phyloP scores from a whole-genome alignment of 2,329 filamentous ascomycete genomes.

The Colletotrichum cuscutae region DNA sequence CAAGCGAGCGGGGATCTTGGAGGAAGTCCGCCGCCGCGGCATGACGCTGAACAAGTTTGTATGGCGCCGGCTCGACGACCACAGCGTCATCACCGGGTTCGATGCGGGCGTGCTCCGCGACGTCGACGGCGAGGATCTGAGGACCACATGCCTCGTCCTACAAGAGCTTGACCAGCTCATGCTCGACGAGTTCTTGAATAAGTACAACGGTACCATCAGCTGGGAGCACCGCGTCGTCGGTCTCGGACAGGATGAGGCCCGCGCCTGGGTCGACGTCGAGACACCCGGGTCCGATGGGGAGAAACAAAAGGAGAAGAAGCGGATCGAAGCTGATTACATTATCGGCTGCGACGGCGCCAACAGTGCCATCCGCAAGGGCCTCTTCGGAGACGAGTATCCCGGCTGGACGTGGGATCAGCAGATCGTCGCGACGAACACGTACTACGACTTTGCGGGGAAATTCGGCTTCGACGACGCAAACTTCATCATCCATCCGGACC shows the following conservation, averaged over 20 bases:
- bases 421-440: conserved; percentile 72
- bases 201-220: conserved; percentile 48
- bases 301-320: conserved; percentile 40
- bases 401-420: conserved; percentile 69
- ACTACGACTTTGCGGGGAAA: conserved; percentile 66
- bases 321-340: conserved; percentile 61
- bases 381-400: conserved; percentile 67
- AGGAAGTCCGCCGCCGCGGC: conserved; percentile 50
- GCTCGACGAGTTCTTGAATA: conserved; percentile 50
- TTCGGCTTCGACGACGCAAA: conserved; percentile 66
- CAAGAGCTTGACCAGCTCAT: conserved; percentile 55
- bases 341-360: conserved; percentile 67
- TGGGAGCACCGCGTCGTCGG: conserved; percentile 59
- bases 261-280: conserved; percentile 57
- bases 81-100: conserved; percentile 49
- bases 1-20: conserved; percentile 66
- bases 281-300: conserved; percentile 38
- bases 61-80: conserved; percentile 51
- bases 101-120: conserved; percentile 46
- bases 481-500: conserved; percentile 69
- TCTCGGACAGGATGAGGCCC: conserved; percentile 56
- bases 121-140: conserved; percentile 51
- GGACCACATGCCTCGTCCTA: conserved; percentile 53
- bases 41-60: conserved; percentile 51
- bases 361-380: conserved; percentile 56